Base-by-base conservation (phyloP, 2,329 filamentous ascomycete genomes). In the Neopestalotiopsis sp. region DNA sequence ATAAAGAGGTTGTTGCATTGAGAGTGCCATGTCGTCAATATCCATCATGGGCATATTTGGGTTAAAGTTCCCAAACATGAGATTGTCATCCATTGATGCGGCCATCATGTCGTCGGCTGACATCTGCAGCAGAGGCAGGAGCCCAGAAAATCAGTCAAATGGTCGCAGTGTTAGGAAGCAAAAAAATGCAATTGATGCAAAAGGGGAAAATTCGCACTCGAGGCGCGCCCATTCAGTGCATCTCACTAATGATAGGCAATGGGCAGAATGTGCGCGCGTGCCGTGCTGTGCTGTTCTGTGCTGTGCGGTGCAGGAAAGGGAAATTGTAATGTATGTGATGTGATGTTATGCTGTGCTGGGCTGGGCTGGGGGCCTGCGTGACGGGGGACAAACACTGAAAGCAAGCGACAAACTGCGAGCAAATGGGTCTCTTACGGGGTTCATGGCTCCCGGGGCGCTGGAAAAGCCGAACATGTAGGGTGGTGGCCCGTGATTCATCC, bases 11-110 rank as follows among this genome's bases (percentile, higher is more conserved):
- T 69, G 73, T 69, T 71, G 76, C 72, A 71, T 70, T 69, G 66
- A 71, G 71, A 70, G 65, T 71, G 79, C 78, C 71, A 74, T 74
- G 49, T 77, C 67, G 69, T 86, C 83, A 73, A 86, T 74, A 67
- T 74, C 79, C 80, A 87, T 84, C 71, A 86, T 79, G 70, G 81
- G 76, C 69, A 75, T 68, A 68, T 74, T 75, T 58, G 71, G 63
- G 67, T 77, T 75, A 70, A 75, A 76, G 57, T 73, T 70, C 57
- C 75, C 71, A 65, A 85, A 76, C 75, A 84, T 79, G 68, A 78
- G 76, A 57, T 66, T 66, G 70, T 80, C 80, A 67, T 86, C 82
- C 67, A 87, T 76, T 34, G 85, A 74, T 30, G 79, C 30, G 12
- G 49, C 76, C 80, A 87, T 85, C 65, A 85, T 77, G 71, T 83